A percentile compares a stretch with the other conserved stretches of the same genome.
phyloP scores from a whole-genome alignment of 2,329 filamentous ascomycete genomes.

The Aspergillus hiratsukae region DNA sequence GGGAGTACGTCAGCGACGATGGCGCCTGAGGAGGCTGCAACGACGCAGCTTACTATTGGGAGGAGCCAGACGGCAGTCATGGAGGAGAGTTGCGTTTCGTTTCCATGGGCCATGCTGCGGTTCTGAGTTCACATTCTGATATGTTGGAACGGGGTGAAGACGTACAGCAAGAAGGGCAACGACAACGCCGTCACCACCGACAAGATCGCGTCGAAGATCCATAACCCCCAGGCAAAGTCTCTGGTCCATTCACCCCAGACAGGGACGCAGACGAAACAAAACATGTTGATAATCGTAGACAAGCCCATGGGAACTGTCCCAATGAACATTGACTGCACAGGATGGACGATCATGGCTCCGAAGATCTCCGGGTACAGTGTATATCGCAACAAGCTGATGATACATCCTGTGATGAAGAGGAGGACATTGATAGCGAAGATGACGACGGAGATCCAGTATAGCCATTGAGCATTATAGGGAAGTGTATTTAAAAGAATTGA shows the following conservation, averaged over 20 bases:
- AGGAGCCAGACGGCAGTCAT: slow-evolving; percentile 66
- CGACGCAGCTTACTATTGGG: slow-evolving; percentile 63
- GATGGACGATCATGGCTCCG: slow-evolving; percentile 61
- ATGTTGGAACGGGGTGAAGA: too few species aligned
- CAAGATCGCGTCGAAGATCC: slow-evolving; percentile 54
- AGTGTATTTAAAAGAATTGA: slow-evolving; percentile 35
- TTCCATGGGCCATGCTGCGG: slow-evolving; percentile 20
- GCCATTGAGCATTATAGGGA: slow-evolving; percentile 36
- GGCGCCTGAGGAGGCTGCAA: slow-evolving; percentile 61
- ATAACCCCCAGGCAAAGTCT: slow-evolving; percentile 53
- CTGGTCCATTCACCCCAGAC: slow-evolving; percentile 58
- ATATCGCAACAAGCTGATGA: slow-evolving; percentile 58
- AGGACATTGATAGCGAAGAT: slow-evolving; percentile 35
- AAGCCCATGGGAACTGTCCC: slow-evolving; percentile 66
- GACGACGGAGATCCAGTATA: slow-evolving; percentile 36
- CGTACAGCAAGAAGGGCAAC: slow-evolving; percentile 55
- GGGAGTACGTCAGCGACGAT: slow-evolving; percentile 58
- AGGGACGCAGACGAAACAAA: slow-evolving; percentile 55
- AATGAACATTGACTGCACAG: slow-evolving; percentile 63
- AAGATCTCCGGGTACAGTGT: slow-evolving; percentile 63
- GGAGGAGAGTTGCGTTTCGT: slow-evolving; percentile 40
- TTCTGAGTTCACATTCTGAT: not conserved
- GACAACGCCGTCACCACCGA: slow-evolving; percentile 52
- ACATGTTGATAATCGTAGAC: slow-evolving; percentile 64
- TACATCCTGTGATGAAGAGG: slow-evolving; percentile 31